Evolutionary conservation across 345 rosid species (phyloP).

Genomic region (Bruguiera parviflora): DNA sequence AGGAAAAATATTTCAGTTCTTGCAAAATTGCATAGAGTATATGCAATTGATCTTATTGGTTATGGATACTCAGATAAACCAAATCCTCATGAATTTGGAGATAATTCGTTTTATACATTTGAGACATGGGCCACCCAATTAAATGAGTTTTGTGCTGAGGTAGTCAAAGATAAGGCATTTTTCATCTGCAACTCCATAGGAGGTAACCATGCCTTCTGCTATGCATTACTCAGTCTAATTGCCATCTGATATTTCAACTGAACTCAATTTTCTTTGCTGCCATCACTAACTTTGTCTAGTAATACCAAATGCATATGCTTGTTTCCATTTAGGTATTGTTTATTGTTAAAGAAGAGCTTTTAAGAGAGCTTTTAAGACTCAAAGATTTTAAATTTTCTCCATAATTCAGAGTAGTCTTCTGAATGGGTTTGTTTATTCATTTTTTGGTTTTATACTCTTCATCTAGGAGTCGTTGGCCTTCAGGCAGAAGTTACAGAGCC

Average conservation of each 20-base stretch:
- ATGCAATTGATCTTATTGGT: constrained; percentile 80
- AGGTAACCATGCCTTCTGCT: constrained; percentile 42
- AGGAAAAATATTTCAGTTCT: constrained; percentile 78
- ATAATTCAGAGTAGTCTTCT: not conserved
- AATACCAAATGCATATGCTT: no score
- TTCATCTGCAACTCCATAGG: constrained; percentile 90
- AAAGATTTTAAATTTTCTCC: not conserved
- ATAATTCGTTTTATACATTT: constrained; percentile 64
- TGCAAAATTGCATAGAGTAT: constrained; percentile 68
- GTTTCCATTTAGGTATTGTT: no score
- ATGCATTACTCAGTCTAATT: no score
- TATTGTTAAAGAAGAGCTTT: no score
- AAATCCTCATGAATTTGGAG: constrained; percentile 62
- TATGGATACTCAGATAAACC: constrained; percentile 93
- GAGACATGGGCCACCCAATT: constrained; percentile 86
- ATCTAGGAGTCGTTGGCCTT: constrained; percentile 80
- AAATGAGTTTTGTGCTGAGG: constrained; percentile 61
- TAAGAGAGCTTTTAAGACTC: no score
- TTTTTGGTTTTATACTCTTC: constrained; percentile 11
- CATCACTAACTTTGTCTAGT: no score
- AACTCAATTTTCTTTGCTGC: no score
- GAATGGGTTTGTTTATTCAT: not conserved
- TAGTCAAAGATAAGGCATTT: constrained; percentile 80
- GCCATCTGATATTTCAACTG: no score
- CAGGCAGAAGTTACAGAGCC: constrained; percentile 80